These are phyloP conservation scores for Camellia japonica DNA, from an alignment of 148 eudicot genomes.

Conservation along the genomic window DNA sequence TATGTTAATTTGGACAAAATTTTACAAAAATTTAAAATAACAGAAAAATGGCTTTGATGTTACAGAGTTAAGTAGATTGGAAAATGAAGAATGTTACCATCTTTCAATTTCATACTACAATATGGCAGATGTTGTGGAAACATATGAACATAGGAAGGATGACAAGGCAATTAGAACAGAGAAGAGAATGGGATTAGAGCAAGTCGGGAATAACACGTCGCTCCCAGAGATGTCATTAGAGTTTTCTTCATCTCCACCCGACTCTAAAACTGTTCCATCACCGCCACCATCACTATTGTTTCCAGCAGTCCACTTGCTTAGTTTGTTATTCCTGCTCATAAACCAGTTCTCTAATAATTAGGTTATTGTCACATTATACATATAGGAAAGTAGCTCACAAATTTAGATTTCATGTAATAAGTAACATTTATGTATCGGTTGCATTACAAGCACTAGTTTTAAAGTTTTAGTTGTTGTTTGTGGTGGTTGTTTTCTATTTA, in stretches of 20 bases:
- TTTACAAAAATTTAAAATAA: background rate
- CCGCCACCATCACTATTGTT: slow-evolving; percentile 31
- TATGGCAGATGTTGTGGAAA: slow-evolving; percentile 13
- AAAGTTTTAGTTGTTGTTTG: too few species aligned
- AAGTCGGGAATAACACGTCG: slow-evolving; percentile 15
- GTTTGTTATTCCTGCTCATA: slow-evolving; percentile 46
- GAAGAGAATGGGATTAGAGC: slow-evolving; percentile 22
- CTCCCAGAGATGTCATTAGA: slow-evolving; percentile 33
- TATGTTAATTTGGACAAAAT: background rate
- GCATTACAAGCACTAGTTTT: too few species aligned
- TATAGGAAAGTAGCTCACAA: background rate
- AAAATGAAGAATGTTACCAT: background rate
- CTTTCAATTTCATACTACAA: slow-evolving; percentile 18
- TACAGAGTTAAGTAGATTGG: background rate
- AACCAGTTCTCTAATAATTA: background rate
- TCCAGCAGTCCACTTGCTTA: slow-evolving; percentile 70
- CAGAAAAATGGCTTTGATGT: background rate
- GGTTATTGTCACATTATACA: background rate
- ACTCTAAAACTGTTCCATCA: slow-evolving; percentile 30
- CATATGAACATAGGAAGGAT: slow-evolving; percentile 28
- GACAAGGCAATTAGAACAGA: slow-evolving; percentile 33
- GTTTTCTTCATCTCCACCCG: slow-evolving; percentile 42
- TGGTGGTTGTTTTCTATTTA: too few species aligned
- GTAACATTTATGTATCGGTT: too few species aligned
- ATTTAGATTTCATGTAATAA: background rate